Evolutionary conservation across 768 basidiomycete species (phyloP).

Genomic region (Tricholoma matsutake): DNA sequence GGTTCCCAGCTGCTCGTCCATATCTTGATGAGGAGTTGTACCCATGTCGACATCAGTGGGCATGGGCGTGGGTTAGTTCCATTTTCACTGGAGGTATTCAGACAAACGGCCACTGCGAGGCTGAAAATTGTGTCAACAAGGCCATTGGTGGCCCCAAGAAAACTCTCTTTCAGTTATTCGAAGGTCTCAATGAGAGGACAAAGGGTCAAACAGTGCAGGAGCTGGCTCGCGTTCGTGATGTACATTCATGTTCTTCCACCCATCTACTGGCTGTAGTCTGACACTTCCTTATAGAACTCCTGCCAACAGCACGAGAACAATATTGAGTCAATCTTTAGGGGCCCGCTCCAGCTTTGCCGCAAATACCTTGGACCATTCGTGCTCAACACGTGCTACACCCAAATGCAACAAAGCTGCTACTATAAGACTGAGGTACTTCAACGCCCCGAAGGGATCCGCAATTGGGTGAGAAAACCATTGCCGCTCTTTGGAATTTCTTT

Average conservation of each 20-base stretch:
- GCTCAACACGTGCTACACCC: conserved; percentile 21
- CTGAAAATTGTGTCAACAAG: conserved; percentile 24
- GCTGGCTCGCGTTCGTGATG: conserved; percentile 14
- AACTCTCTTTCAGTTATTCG: conserved; percentile 18
- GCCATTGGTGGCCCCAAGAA: conserved; percentile 19
- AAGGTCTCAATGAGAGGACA: conserved; percentile 19
- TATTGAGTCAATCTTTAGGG: conserved; percentile 23
- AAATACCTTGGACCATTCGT: conserved; percentile 28
- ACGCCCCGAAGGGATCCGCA: conserved; percentile 16
- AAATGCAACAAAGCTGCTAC: conserved; percentile 28
- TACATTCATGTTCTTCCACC: too few relatives aligned
- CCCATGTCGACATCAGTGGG: conserved; percentile 30
- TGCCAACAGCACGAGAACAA: conserved; percentile 19
- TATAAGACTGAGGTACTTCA: conserved; percentile 23
- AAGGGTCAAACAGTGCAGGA: conserved; percentile 14
- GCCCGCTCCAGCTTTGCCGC: conserved; percentile 18
- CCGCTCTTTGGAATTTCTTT: not conserved
- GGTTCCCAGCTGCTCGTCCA: conserved; percentile 13
- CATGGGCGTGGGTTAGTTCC: conserved; percentile 28
- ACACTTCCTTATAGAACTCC: too few relatives aligned
- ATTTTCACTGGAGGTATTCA: conserved; percentile 31
- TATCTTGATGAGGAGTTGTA: conserved; percentile 31
- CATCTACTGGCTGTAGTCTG: too few relatives aligned
- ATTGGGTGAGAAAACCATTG: conserved; percentile 22
- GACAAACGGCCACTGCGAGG: conserved; percentile 31